phyloP scores from a whole-genome alignment of 2,329 filamentous ascomycete genomes.

The Cladobotryum protrusum region DNA sequence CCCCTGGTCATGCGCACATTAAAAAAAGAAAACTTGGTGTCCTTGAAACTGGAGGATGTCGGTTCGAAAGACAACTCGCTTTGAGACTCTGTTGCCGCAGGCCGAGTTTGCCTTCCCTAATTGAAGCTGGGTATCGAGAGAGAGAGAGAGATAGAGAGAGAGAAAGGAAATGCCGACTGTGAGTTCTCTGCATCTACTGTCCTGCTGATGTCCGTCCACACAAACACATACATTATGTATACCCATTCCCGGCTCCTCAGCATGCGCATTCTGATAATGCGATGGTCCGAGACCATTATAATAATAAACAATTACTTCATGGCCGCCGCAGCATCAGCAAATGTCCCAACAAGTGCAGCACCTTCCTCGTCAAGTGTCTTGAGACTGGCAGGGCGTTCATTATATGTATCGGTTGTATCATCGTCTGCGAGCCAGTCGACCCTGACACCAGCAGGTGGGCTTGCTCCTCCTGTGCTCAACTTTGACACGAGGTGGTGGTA shows the following conservation, averaged over 20 bases:
- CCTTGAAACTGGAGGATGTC: conserved; percentile 10
- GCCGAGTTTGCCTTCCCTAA: neutral
- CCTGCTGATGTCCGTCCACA: neutral
- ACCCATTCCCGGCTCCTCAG: neutral
- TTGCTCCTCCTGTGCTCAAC: conserved; percentile 42
- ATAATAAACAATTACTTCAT: conserved; percentile 30
- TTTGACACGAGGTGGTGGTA: conserved; percentile 59
- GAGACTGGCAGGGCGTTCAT: conserved; percentile 28
- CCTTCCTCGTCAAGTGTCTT: conserved; percentile 29
- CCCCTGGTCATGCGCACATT: conserved; percentile 9
- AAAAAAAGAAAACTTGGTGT: conserved; percentile 5
- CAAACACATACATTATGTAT: neutral
- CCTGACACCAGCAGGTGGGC: conserved; percentile 35
- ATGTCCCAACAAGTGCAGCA: conserved; percentile 50
- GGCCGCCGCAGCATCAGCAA: conserved; percentile 52
- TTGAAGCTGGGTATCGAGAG: conserved; percentile 7
- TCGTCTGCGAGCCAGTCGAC: conserved; percentile 53
- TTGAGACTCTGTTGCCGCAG: conserved; percentile 3
- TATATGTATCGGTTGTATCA: conserved; percentile 40
- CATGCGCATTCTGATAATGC: neutral
- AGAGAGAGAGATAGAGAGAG: conserved; percentile 1
- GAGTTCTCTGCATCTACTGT: conserved; percentile 3
- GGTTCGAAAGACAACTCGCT: conserved; percentile 6
- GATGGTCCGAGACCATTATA: neutral
- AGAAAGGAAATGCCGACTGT: neutral